These are phyloP conservation scores for Gautieria morchelliformis DNA, from an alignment of 768 basidiomycete genomes.

Conservation along the genomic window DNA sequence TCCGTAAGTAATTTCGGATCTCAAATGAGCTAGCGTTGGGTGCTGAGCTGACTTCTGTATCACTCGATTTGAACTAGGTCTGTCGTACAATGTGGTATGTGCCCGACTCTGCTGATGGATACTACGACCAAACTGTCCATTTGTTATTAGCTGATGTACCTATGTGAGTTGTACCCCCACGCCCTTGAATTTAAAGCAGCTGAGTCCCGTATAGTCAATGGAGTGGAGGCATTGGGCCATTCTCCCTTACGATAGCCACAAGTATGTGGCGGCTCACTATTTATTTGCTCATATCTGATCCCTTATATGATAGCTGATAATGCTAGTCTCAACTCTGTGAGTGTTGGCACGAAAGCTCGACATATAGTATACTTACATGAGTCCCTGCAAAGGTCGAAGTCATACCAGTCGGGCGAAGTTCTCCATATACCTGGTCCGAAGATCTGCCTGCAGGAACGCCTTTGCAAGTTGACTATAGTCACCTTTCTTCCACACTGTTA, in stretches of 20 bases:
- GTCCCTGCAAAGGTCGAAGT: neutral
- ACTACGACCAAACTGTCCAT: neutral
- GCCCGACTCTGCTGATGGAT: neutral
- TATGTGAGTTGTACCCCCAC: neutral
- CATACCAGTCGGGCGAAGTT: neutral
- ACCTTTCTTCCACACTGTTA: neutral
- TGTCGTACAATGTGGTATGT: neutral
- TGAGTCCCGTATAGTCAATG: neutral
- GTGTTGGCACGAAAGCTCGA: neutral
- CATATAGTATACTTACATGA: neutral
- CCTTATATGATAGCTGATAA: neutral
- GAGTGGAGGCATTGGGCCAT: neutral
- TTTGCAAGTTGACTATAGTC: neutral
- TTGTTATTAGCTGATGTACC: neutral
- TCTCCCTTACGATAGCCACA: neutral
- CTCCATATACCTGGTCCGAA: neutral
- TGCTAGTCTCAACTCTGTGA: neutral
- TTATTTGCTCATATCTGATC: neutral
- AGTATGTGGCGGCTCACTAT: neutral
- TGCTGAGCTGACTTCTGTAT: neutral
- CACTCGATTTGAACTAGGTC: neutral
- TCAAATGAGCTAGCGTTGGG: neutral
- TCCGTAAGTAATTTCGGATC: neutral
- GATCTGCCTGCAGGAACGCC: constrained; percentile 6
- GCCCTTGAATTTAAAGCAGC: neutral